Base-by-base conservation (phyloP, 768 basidiomycete species). In the Tubosaeta sp. region DNA sequence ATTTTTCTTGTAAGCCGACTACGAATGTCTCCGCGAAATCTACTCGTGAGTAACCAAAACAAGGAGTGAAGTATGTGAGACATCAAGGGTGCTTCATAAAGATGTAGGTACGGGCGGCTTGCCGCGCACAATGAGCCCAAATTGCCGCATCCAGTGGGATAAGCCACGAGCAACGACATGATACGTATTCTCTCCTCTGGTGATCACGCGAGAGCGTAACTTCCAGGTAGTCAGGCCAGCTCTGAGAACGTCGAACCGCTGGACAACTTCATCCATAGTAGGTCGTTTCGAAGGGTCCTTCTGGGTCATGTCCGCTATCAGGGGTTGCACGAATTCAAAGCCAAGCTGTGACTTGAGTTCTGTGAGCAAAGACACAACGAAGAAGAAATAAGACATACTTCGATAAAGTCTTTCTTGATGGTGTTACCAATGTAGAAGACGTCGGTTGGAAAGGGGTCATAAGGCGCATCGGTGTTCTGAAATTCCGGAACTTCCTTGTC, bases 401-500 rank as follows among this genome's bases (percentile, higher is more conserved):
- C 54, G 1, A 67, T 25, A 49, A 74, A 68, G 38, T 69, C 54
- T 38, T 49, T 44, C n/a, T 59, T 50, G 42, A 74, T 61, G 24
- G 68, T 19, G 48, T 75, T 76, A 1, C 73, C 75, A 2, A 76
- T 49, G 44, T 69, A 69, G 48, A 74, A 77, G 4, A 78, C 61
- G 34, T 77, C 76, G 0, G 69, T 69, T 0, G 69, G 63, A 46
- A 76, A 77, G 1, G 73, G 72, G 51, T 77, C 58, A 21, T 61
- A 63, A 0, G 57, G 64, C 3, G 53, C 24, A 3, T 43, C 13
- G 10, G 39, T 51, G 3, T 57, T 56, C n/a, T 62, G 55, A 46
- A 66, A 68, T 46, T 75, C 74, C 1, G 76, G 75, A 1, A 66
- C 68, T 1, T 71, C 62, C 49, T 67, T 68, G 56, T 81, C 76